These are phyloP conservation scores for Capsicum rhomboideum DNA, from an alignment of 257 asterid species.

Conservation along the genomic window DNA sequence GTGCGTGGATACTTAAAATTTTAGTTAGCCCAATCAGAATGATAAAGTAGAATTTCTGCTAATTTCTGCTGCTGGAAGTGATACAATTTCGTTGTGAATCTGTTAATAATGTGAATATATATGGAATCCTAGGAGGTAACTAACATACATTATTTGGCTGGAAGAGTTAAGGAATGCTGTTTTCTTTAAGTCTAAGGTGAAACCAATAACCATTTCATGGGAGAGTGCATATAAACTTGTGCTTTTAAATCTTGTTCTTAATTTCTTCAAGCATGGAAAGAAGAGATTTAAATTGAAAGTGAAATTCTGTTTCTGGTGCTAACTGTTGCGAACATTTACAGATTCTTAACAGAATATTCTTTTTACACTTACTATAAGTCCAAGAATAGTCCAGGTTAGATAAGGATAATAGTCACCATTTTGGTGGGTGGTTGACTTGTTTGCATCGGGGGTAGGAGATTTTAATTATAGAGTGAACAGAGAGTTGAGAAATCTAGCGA, in stretches of 20 bases:
- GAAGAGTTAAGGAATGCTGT: background rate
- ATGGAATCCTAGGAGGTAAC: background rate
- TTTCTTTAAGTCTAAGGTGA: background rate
- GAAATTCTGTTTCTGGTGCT: background rate
- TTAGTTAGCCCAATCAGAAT: background rate
- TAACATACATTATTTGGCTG: background rate
- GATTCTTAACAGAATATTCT: background rate
- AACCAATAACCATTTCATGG: background rate
- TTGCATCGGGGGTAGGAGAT: background rate
- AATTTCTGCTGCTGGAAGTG: background rate
- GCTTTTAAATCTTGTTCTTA: background rate
- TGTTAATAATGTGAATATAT: background rate
- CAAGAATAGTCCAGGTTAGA: background rate
- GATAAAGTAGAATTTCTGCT: background rate
- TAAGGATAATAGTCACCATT: background rate
- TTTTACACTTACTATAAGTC: background rate
- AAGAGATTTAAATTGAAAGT: background rate
- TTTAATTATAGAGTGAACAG: background rate
- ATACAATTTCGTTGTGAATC: background rate
- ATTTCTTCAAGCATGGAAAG: background rate
- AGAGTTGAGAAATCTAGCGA: background rate
- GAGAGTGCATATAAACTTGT: background rate
- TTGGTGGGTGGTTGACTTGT: background rate
- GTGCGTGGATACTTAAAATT: conserved; percentile 26
- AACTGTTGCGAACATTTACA: background rate